Conservation (phyloP, 495 filamentous ascomycete genomes). For the Neurospora sp. region DNA sequence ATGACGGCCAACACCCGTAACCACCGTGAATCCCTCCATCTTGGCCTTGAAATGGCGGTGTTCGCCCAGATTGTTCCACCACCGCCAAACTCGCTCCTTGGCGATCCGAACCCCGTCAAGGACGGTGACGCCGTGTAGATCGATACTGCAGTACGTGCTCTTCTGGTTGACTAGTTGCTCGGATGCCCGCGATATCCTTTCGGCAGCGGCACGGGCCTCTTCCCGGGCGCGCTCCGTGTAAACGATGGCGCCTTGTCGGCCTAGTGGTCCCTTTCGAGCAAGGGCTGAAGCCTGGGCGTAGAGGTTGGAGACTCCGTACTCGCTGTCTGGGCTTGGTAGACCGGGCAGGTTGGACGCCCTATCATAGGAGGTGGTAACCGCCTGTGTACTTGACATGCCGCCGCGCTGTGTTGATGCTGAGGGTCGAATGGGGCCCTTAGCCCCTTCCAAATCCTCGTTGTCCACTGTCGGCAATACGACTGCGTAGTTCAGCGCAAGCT, state of each 20-base stretch:
- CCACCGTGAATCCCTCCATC: conserved; percentile 49
- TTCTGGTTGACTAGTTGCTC: conserved; percentile 52
- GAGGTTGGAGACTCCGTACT: conserved; percentile 4
- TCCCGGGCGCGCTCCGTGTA: conserved; percentile 27
- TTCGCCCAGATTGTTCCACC: conserved; percentile 72
- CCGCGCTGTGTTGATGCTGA: not conserved
- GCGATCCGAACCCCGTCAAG: conserved; percentile 69
- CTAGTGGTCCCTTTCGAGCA: conserved; percentile 28
- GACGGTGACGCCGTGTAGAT: conserved; percentile 80
- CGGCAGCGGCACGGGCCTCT: conserved; percentile 14
- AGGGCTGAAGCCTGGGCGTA: conserved; percentile 22
- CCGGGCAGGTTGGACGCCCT: not conserved
- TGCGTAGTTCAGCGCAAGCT: conserved; percentile 13
- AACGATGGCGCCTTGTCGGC: conserved; percentile 26
- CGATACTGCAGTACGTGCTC: conserved; percentile 47
- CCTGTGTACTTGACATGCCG: not conserved
- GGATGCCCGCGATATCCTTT: conserved; percentile 27
- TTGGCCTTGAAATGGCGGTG: conserved; percentile 35
- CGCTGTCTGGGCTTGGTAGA: not conserved
- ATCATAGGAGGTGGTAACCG: not conserved
- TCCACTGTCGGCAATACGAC: conserved; percentile 11
- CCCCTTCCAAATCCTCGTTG: conserved; percentile 16
- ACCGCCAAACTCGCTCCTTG: conserved; percentile 50
- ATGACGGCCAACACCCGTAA: conserved; percentile 75
- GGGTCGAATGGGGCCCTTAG: conserved; percentile 9